phyloP scores from a whole-genome alignment of 345 rosid species.

The Brassica cretica region DNA sequence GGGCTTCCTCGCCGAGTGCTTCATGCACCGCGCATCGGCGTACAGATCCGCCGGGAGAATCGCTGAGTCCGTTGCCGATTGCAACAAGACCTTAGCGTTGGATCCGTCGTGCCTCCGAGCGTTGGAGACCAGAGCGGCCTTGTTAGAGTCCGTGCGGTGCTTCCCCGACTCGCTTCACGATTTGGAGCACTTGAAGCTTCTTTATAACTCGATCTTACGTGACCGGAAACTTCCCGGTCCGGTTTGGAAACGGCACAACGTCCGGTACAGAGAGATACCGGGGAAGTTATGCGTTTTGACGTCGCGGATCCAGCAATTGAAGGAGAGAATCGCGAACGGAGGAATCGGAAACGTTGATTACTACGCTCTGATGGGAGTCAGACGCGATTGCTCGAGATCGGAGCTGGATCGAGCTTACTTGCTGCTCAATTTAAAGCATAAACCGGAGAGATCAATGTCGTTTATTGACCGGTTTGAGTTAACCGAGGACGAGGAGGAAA shows the following conservation, averaged over 20 bases:
- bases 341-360: slow-evolving; percentile 86
- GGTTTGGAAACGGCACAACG: slow-evolving; percentile 90
- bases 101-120: slow-evolving; percentile 86
- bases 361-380: slow-evolving; percentile 73
- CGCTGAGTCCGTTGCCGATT: slow-evolving; percentile 87
- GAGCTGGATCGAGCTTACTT: slow-evolving; percentile 92
- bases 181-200: slow-evolving; percentile 83
- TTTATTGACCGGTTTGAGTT: slow-evolving; percentile 87
- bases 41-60: slow-evolving; percentile 75
- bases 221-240: slow-evolving; percentile 99
- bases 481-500: slow-evolving; percentile 67
- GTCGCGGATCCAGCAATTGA: slow-evolving; percentile 60
- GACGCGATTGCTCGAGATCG: slow-evolving; percentile 91
- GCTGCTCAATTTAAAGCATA: slow-evolving; percentile 75
- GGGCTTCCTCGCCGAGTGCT: slow-evolving; percentile 84
- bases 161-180: slow-evolving; percentile 91
- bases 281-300: slow-evolving; percentile 77
- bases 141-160: slow-evolving; percentile 76
- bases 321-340: slow-evolving; percentile 74
- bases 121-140: slow-evolving; percentile 81
- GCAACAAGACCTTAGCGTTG: slow-evolving; percentile 83
- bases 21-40: slow-evolving; percentile 84
- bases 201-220: slow-evolving; percentile 82
- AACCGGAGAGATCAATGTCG: slow-evolving; percentile 78
- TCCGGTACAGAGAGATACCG: slow-evolving; percentile 85